These are phyloP conservation scores for Phytophthora europaea DNA, from an alignment of 352 stramenopile genomes.

Conservation along the genomic window DNA sequence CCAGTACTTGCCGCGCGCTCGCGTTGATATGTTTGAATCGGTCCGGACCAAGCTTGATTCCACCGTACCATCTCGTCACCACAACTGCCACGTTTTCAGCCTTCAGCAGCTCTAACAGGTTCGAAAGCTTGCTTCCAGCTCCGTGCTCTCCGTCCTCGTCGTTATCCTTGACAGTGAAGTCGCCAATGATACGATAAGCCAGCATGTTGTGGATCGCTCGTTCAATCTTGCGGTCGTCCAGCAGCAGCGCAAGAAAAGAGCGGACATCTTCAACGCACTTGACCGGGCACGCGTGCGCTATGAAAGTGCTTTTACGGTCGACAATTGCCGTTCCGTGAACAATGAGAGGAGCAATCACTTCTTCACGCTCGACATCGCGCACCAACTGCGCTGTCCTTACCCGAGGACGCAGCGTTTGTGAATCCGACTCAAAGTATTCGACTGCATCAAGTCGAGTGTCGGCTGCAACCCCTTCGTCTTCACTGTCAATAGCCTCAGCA, in stretches of 20 bases:
- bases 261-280: conserved; percentile 79
- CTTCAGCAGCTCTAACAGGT: conserved; percentile 83
- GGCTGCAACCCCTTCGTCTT: conserved; percentile 20
- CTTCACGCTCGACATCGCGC: conserved; percentile 67
- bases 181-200: conserved; percentile 82
- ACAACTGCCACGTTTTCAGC: conserved; percentile 87
- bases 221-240: conserved; percentile 87
- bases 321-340: conserved; percentile 75
- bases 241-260: conserved; percentile 80
- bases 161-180: conserved; percentile 85
- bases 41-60: conserved; percentile 86
- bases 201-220: conserved; percentile 92
- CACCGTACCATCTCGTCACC: conserved; percentile 88
- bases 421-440: conserved; percentile 57
- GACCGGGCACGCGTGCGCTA: conserved; percentile 72
- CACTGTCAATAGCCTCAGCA: conserved; percentile 16
- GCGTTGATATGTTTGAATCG: conserved; percentile 91
- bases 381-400: conserved; percentile 70
- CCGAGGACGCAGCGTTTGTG: conserved; percentile 69
- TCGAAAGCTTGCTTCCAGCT: conserved; percentile 84
- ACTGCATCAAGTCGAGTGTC: conserved; percentile 30
- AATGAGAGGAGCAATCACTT: conserved; percentile 63
- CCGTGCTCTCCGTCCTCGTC: conserved; percentile 89
- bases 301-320: conserved; percentile 90
- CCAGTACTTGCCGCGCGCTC: conserved; percentile 73